A percentile compares a stretch with the other conserved stretches of the same genome.
These are phyloP conservation scores for Pisolithus orientalis DNA, from an alignment of 768 basidiomycete species.

Conservation along the genomic window DNA sequence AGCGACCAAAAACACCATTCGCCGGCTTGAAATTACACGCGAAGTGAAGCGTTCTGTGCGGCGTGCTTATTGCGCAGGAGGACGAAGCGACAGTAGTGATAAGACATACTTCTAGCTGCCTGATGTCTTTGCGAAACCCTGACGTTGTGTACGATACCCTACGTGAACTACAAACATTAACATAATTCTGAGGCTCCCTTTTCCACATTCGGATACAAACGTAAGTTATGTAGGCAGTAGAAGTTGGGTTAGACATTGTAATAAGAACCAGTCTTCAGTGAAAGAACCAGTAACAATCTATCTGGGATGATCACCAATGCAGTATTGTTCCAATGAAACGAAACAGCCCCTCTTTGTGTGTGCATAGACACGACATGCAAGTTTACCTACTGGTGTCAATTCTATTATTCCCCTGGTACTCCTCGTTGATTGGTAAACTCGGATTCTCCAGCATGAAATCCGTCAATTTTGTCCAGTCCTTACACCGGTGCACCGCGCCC, in stretches of 20 bases:
- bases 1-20: background rate
- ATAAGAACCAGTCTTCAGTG: too few relatives aligned
- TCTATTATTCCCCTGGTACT: background rate
- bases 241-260: too few relatives aligned
- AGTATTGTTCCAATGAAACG: background rate
- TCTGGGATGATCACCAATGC: background rate
- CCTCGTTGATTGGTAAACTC: constrained; percentile 16
- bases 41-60: background rate
- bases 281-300: too few relatives aligned
- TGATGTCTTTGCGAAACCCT: too few relatives aligned
- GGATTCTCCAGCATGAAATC: constrained; percentile 23
- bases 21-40: background rate
- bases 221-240: too few relatives aligned
- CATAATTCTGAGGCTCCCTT: too few relatives aligned
- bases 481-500: constrained; percentile 26
- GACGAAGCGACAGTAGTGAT: too few relatives aligned
- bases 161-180: too few relatives aligned
- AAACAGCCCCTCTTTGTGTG: background rate
- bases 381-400: background rate
- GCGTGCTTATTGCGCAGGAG: too few relatives aligned
- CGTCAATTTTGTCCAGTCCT: constrained; percentile 29
- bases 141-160: too few relatives aligned
- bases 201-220: too few relatives aligned
- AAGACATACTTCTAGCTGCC: too few relatives aligned
- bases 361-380: background rate